Evolutionary conservation across 2,329 filamentous ascomycete genomes (phyloP).

Genomic region (Stenocarpella maydis): DNA sequence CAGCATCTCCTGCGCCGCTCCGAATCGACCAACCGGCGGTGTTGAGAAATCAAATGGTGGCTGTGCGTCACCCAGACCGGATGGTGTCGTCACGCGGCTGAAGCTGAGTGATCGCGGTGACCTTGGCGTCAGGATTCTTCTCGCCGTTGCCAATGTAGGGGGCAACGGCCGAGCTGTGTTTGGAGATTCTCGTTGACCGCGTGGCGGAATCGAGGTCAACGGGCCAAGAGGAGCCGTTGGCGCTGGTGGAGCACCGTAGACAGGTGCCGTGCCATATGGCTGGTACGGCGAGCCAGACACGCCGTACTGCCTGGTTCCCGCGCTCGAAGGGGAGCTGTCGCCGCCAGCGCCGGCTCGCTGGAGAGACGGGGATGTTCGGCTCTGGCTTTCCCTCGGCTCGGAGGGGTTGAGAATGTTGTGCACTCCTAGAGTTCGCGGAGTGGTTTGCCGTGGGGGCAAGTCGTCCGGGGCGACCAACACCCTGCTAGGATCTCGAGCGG

Average conservation of each 20-base stretch:
- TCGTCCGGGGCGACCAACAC: constrained; percentile 44
- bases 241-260: constrained; percentile 31
- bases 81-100: constrained; percentile 45
- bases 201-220: constrained; percentile 34
- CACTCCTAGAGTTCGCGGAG: constrained; percentile 49
- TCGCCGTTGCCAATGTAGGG: constrained; percentile 43
- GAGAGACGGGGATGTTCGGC: constrained; percentile 34
- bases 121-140: constrained; percentile 65
- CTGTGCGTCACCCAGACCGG: constrained; percentile 43
- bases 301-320: constrained; percentile 39
- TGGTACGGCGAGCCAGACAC: constrained; percentile 38
- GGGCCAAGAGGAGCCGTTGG: constrained; percentile 21
- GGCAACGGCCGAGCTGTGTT: constrained; percentile 29
- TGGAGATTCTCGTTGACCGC: constrained; percentile 32
- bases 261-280: constrained; percentile 21
- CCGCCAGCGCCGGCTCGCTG: constrained; percentile 37
- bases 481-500: constrained; percentile 42
- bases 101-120: constrained; percentile 65
- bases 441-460: constrained; percentile 41
- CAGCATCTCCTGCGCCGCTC: constrained; percentile 37
- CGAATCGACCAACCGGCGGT: constrained; percentile 34
- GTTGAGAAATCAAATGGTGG: constrained; percentile 40
- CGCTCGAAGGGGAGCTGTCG: constrained; percentile 37
- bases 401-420: constrained; percentile 56
- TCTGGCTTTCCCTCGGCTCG: constrained; percentile 41